These are phyloP conservation scores for Erigeron philadelphicus DNA, from an alignment of 140 eudicot species.

Conservation along the genomic window DNA sequence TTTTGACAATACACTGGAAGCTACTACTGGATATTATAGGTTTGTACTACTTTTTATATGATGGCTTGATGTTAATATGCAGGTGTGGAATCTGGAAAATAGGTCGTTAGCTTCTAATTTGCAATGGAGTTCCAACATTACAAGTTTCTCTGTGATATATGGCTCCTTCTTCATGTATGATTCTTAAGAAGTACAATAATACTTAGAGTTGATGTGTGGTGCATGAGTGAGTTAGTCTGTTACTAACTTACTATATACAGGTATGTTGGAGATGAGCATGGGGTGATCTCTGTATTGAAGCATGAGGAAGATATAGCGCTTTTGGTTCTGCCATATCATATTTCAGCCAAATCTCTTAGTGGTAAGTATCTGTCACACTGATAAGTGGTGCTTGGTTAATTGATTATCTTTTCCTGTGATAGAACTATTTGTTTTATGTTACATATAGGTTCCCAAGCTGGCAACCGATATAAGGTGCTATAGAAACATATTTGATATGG, in stretches of 20 bases:
- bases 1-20: not conserved
- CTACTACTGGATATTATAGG: not conserved
- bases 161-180: conserved; percentile 82
- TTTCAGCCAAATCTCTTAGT: conserved; percentile 53
- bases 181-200: conserved; percentile 12
- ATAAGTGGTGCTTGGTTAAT: conserved; percentile 10
- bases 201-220: conserved; percentile 9
- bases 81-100: conserved; percentile 83
- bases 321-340: conserved; percentile 53
- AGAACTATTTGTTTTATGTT: not conserved
- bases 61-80: conserved; percentile 24
- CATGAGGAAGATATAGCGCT: conserved; percentile 58
- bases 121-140: conserved; percentile 83
- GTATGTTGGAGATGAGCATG: conserved; percentile 90
- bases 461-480: not conserved
- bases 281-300: conserved; percentile 63
- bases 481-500: not conserved
- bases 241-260: conserved; percentile 32
- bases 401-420: not conserved
- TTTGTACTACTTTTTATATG: conserved; percentile 15
- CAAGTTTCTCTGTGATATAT: conserved; percentile 68
- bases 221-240: conserved; percentile 20
- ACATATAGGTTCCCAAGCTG: not conserved
- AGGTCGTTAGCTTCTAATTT: conserved; percentile 61
- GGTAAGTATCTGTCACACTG: conserved; percentile 40